Base-by-base conservation (phyloP, 2,329 filamentous ascomycete species). In the Xylariaceae sp. region DNA sequence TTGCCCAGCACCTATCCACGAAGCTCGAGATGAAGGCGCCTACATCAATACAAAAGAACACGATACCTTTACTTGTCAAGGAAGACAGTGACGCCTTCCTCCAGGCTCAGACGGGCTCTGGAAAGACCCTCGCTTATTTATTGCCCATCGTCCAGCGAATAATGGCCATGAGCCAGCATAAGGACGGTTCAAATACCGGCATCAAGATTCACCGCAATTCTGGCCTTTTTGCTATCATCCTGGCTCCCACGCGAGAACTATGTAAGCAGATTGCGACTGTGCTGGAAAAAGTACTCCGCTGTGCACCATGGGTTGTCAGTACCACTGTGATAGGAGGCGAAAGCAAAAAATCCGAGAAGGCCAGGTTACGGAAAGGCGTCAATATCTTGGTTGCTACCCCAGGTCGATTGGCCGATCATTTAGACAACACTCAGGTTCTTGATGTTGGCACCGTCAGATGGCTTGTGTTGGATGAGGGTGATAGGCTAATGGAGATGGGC, bases 351-450 rank as follows among this genome's bases (percentile, higher is more conserved):
- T 81, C 89, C 0, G 95, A 96, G 71, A 99, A 96, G 72, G 89
- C 92, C n/a, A 80, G 94, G 44, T 74, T 99, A 62, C 80, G 94
- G 56, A 97, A 97, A 71, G 94, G 94, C 5, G 79, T 96, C 65
- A 99, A 97, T 72, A 96, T 99, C 43, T 74, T 99, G 34, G 90
- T 99, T 40, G 94, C 94, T 2, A 99, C 94, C 0, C 94, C 94
- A 0, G 94, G 94, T 65, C 83, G 94, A 57, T 76, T 99, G 54
- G 88, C 86, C 3, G 94, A 99, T 74, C 94, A 99, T 71, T 74
- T 99, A 45, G 87, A 95, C 63, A 90, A 96, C 67, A 99, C 94
- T 0, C 85, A 96, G 70, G 90, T 86, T 0, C 76, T 99, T 49
- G 89, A 94, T 60, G 84, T 97, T 39, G 88, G 88, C 64, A 92